Conservation (phyloP, 495 filamentous ascomycete genomes). For the Aspergillus egyptiacus region DNA sequence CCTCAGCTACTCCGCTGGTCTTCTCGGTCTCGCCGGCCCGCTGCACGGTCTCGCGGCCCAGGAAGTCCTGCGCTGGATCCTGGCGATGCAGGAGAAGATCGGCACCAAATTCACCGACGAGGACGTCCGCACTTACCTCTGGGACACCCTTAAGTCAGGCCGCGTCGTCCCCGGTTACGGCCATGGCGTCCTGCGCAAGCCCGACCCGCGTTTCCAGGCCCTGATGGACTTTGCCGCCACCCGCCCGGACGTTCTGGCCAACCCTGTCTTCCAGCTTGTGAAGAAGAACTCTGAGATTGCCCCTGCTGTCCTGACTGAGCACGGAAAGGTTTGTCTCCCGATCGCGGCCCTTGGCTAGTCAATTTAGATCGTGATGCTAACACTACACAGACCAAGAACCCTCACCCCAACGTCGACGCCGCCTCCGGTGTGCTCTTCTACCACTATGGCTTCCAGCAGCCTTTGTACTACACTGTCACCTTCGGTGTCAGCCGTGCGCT, state of each 20-base stretch:
- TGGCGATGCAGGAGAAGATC: conserved; percentile 87
- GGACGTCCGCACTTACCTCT: conserved; percentile 82
- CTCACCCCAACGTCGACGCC: conserved; percentile 92
- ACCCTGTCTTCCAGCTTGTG: conserved; percentile 91
- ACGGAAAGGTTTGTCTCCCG: conserved; percentile 93
- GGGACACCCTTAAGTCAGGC: conserved; percentile 86
- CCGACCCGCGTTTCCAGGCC: conserved; percentile 92
- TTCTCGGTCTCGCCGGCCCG: conserved; percentile 91
- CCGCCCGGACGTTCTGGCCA: conserved; percentile 73
- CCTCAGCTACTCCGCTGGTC: conserved; percentile 90
- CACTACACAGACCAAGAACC: conserved; percentile 76
- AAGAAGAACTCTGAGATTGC: conserved; percentile 78
- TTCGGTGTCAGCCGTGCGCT: conserved; percentile 91
- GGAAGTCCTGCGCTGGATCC: conserved; percentile 92
- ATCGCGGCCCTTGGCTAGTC: too few species aligned
- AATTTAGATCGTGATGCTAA: neutral
- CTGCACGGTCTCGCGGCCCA: conserved; percentile 94
- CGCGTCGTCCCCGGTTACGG: conserved; percentile 95
- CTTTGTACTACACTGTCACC: conserved; percentile 94
- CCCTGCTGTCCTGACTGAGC: conserved; percentile 79
- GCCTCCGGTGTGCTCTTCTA: conserved; percentile 91
- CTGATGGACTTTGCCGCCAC: conserved; percentile 90
- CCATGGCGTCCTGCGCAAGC: conserved; percentile 96
- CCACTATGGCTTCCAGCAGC: conserved; percentile 94
- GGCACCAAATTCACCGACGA: conserved; percentile 69